Conservation (phyloP, 2,329 filamentous ascomycete genomes). For the Pezicula carpinea region DNA sequence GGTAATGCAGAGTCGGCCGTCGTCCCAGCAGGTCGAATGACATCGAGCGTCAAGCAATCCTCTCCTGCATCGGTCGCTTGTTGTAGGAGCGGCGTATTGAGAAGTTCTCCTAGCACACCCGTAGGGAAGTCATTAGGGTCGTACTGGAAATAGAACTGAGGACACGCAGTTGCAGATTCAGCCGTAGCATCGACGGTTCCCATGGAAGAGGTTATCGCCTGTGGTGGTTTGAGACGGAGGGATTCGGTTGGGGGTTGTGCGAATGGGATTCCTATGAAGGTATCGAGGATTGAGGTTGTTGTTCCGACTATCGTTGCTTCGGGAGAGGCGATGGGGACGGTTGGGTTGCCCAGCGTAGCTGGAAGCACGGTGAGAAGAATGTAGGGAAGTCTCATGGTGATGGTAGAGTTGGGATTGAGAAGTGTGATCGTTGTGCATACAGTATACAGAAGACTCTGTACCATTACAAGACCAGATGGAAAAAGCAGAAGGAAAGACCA, state of each 20-base stretch:
- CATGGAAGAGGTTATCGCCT: slow-evolving; percentile 49
- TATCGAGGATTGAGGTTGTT: slow-evolving; percentile 45
- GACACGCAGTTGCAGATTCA: slow-evolving; percentile 56
- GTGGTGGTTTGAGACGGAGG: slow-evolving; percentile 67
- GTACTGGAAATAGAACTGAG: slow-evolving; percentile 63
- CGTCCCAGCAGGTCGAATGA: slow-evolving; percentile 55
- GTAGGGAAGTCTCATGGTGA: background rate
- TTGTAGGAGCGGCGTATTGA: slow-evolving; percentile 54
- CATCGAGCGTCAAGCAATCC: slow-evolving; percentile 59
- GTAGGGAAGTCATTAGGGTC: slow-evolving; percentile 32
- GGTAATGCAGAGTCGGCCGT: slow-evolving; percentile 54
- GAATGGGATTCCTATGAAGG: slow-evolving; percentile 71
- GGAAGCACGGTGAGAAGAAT: no score
- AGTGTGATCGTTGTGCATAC: no score
- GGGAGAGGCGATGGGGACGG: slow-evolving; percentile 12
- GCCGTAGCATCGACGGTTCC: slow-evolving; percentile 56
- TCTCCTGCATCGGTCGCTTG: slow-evolving; percentile 49
- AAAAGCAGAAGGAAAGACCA: no score
- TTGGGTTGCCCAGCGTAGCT: background rate
- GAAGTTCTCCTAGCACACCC: slow-evolving; percentile 43
- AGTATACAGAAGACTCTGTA: no score
- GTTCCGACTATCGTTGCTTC: slow-evolving; percentile 17
- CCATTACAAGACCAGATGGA: no score
- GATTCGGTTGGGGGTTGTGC: slow-evolving; percentile 63
- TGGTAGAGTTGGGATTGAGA: slow-evolving; percentile 3